Evolutionary conservation across 1,139 yeast species (phyloP).

Genomic region (Arxiozyma telluris): DNA sequence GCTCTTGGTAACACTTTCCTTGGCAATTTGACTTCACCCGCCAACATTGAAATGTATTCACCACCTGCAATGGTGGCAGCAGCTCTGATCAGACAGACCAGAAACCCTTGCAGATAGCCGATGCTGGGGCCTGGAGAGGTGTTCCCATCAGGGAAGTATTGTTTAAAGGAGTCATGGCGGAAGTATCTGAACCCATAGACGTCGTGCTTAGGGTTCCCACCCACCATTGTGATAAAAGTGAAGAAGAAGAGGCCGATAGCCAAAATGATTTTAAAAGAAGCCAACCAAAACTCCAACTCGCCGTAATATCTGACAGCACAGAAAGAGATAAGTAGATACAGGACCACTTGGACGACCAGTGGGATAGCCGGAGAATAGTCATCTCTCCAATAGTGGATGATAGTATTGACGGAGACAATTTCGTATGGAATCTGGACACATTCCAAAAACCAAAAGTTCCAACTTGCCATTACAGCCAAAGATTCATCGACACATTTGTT

Average conservation of each 20-base stretch:
- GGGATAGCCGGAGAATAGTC: conserved; percentile 64
- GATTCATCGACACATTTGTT: conserved; percentile 59
- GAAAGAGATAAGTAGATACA: conserved; percentile 56
- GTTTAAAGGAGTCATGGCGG: conserved; percentile 48
- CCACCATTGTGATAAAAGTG: conserved; percentile 73
- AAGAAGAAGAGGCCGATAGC: conserved; percentile 65
- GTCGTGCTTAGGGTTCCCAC: conserved; percentile 66
- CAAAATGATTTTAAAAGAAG: conserved; percentile 61
- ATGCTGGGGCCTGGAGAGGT: conserved; percentile 24
- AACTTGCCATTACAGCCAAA: conserved; percentile 66
- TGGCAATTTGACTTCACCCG: conserved; percentile 75
- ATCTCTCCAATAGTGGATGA: conserved; percentile 71
- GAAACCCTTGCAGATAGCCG: conserved; percentile 66
- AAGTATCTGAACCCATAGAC: conserved; percentile 62
- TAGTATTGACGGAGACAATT: conserved; percentile 68
- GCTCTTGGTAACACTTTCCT: conserved; percentile 71
- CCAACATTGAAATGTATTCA: conserved; percentile 74
- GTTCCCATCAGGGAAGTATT: conserved; percentile 45
- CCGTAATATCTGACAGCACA: conserved; percentile 71
- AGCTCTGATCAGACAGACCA: conserved; percentile 52
- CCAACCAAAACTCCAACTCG: conserved; percentile 73
- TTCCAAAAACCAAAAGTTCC: conserved; percentile 73
- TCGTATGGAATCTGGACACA: conserved; percentile 75
- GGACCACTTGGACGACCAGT: conserved; percentile 50
- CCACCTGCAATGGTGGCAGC: conserved; percentile 76